These are phyloP conservation scores for Cercis canadensis DNA, from an alignment of 306 rosid genomes.

Conservation along the genomic window DNA sequence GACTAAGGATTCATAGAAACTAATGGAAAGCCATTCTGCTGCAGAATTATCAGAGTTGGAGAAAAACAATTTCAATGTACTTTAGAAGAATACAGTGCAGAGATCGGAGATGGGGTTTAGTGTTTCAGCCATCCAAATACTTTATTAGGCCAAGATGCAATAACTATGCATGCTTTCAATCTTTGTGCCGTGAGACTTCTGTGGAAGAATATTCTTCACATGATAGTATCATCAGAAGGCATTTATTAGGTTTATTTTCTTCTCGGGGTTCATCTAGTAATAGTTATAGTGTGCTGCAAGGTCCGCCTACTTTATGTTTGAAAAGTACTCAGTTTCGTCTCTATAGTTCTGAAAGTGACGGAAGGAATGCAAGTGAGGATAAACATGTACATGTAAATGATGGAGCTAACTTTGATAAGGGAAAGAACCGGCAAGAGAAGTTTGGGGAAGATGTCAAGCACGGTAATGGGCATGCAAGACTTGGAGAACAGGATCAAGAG, in stretches of 20 bases:
- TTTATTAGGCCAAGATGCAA: conserved; percentile 48
- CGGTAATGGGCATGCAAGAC: conserved; percentile 67
- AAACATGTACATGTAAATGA: conserved; percentile 65
- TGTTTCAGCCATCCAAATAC: conserved; percentile 64
- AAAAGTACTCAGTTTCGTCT: conserved; percentile 52
- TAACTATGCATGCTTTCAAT: conserved; percentile 46
- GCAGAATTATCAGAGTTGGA: conserved; percentile 49
- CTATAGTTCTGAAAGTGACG: conserved; percentile 89
- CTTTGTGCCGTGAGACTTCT: conserved; percentile 41
- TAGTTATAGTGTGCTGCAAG: conserved; percentile 43
- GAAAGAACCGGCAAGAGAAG: conserved; percentile 49
- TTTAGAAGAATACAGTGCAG: conserved; percentile 70
- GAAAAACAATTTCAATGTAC: conserved; percentile 66
- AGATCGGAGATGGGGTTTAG: conserved; percentile 68
- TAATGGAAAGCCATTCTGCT: conserved; percentile 39
- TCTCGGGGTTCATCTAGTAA: conserved; percentile 39
- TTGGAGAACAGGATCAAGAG: conserved; percentile 86
- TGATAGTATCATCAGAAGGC: conserved; percentile 52
- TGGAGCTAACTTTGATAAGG: conserved; percentile 57
- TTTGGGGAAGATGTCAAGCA: conserved; percentile 50
- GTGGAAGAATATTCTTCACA: conserved; percentile 42
- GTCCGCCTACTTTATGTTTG: conserved; percentile 41
- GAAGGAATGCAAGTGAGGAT: conserved; percentile 81
- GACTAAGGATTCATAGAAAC: conserved; percentile 14
- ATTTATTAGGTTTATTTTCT: conserved; percentile 46